phyloP scores from a whole-genome alignment of 352 stramenopile species.

The Phytophthora europaea region DNA sequence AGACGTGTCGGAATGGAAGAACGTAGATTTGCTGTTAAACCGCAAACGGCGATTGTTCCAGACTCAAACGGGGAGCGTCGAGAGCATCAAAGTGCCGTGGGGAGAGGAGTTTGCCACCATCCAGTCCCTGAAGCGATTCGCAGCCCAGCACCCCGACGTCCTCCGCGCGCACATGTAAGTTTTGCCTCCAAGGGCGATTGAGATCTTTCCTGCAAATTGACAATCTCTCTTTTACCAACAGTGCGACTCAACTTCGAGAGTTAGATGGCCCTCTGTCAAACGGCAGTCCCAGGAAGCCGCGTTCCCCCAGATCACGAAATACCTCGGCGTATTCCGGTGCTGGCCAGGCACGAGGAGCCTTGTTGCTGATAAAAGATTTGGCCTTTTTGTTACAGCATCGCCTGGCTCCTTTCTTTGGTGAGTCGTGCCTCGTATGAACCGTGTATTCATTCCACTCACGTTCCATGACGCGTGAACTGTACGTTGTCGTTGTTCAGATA shows the following conservation, averaged over 20 bases:
- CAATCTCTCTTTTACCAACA: background rate
- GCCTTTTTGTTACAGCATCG: conserved; percentile 63
- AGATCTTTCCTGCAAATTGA: background rate
- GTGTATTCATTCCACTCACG: background rate
- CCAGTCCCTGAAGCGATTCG: conserved; percentile 74
- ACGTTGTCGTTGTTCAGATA: conserved; percentile 33
- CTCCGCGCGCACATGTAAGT: conserved; percentile 68
- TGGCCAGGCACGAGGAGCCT: conserved; percentile 41
- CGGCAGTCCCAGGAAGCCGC: conserved; percentile 18
- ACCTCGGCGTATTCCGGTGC: conserved; percentile 7
- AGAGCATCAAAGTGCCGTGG: conserved; percentile 61
- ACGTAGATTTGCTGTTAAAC: conserved; percentile 65
- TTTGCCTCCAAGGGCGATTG: background rate
- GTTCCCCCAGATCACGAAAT: conserved; percentile 8
- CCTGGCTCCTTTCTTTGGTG: conserved; percentile 62
- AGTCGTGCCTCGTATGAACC: background rate
- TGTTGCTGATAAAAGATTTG: conserved; percentile 67
- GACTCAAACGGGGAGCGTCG: conserved; percentile 46
- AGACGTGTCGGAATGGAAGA: conserved; percentile 69
- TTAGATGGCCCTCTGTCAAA: conserved; percentile 35
- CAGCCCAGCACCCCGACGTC: conserved; percentile 57
- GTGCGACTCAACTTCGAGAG: conserved; percentile 37
- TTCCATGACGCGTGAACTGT: background rate
- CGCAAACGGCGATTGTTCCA: conserved; percentile 61
- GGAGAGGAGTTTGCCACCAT: conserved; percentile 70